Evolutionary conservation across 163 green algal genomes (phyloP).

Genomic region (Chlorella variabilis): DNA sequence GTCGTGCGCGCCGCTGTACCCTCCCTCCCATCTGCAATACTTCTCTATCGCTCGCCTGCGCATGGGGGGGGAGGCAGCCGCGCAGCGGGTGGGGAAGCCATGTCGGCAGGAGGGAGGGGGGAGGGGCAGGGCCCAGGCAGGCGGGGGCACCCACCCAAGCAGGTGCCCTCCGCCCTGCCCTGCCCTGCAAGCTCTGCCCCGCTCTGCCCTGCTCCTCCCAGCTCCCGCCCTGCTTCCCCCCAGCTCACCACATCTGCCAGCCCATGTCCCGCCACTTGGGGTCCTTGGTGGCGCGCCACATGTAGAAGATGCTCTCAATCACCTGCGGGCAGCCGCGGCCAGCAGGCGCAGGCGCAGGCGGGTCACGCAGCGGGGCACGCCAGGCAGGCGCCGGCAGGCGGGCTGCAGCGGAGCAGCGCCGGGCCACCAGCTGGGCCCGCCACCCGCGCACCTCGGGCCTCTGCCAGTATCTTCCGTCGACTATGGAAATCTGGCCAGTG

Average conservation of each 20-base stretch:
- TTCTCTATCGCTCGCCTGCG: constrained; percentile 33
- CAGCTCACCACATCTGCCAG: constrained; percentile 49
- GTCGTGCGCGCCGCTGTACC: constrained; percentile 43
- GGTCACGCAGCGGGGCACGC: not conserved
- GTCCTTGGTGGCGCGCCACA: constrained; percentile 55
- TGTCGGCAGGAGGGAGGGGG: no score
- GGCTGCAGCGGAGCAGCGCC: no score
- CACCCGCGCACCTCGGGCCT: constrained; percentile 45
- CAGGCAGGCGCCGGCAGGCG: no score
- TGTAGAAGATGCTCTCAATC: constrained; percentile 56
- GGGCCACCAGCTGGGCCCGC: no score
- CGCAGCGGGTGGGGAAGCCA: not conserved
- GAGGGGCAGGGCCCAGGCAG: no score
- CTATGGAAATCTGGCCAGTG: constrained; percentile 4
- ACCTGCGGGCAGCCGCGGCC: constrained; percentile 2
- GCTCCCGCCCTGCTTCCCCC: no score
- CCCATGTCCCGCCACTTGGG: constrained; percentile 56
- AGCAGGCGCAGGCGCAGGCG: not conserved
- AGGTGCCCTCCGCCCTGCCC: no score
- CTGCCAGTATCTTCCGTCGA: constrained; percentile 41
- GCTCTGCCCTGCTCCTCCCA: no score
- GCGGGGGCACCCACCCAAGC: no score
- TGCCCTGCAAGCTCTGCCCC: no score
- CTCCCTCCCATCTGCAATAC: constrained; percentile 37
- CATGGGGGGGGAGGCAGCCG: not conserved